These are phyloP conservation scores for Pestalotiopsis sp. DNA, from an alignment of 2,329 filamentous ascomycete genomes.

Conservation along the genomic window DNA sequence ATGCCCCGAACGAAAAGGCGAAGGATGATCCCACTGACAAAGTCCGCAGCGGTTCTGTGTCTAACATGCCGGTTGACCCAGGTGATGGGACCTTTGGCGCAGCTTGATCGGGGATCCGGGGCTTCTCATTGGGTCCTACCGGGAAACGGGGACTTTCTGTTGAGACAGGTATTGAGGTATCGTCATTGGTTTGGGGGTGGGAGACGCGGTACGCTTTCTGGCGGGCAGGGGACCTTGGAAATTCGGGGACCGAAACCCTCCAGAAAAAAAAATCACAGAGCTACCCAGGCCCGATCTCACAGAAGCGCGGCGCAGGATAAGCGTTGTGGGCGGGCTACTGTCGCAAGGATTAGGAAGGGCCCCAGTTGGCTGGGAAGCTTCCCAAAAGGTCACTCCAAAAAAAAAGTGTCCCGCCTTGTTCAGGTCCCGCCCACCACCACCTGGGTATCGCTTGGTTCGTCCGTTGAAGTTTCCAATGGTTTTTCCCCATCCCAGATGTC, in stretches of 20 bases:
- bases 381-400: not conserved
- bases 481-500: not conserved
- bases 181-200: not conserved
- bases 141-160: conserved; percentile 6
- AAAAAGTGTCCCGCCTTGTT: not conserved
- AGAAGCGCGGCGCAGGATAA: not conserved
- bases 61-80: not conserved
- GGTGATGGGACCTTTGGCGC: not conserved
- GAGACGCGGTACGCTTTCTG: not conserved
- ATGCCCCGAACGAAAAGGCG: not conserved
- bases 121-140: conserved; percentile 2
- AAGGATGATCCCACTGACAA: not conserved
- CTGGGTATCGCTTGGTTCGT: not conserved
- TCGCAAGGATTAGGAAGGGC: not conserved
- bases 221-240: not conserved
- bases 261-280: not conserved
- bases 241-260: conserved; percentile 8
- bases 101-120: conserved; percentile 1
- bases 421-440: not conserved
- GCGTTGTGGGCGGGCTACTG: not conserved
- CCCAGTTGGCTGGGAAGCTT: not conserved
- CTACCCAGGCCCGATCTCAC: not conserved
- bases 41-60: not conserved
- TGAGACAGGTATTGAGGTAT: not conserved
- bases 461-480: not conserved